phyloP scores from a whole-genome alignment of 169 alveolate species.

The Perkinsus marinus region DNA sequence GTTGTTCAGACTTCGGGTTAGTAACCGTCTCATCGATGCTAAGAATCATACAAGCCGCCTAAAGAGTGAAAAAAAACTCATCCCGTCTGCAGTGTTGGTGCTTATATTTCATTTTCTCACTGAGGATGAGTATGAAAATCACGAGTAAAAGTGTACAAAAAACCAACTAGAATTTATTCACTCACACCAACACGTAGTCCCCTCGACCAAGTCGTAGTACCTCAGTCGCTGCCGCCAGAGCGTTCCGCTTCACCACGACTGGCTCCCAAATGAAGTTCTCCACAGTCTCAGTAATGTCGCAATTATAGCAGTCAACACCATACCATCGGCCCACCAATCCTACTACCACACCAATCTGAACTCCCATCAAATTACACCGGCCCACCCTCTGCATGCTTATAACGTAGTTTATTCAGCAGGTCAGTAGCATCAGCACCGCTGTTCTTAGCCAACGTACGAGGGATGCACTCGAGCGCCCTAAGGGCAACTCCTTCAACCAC shows the following conservation, averaged over 20 bases:
- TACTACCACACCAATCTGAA: neutral
- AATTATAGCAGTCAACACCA: constrained; percentile 84
- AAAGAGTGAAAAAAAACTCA: too few species aligned
- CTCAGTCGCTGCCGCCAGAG: constrained; percentile 89
- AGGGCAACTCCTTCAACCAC: neutral
- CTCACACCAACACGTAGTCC: neutral
- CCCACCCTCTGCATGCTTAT: constrained; percentile 57
- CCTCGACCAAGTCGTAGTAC: neutral
- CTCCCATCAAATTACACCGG: neutral
- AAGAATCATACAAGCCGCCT: constrained; percentile 88
- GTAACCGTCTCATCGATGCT: constrained; percentile 91
- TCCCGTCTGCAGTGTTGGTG: too few species aligned
- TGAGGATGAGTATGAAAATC: too few species aligned
- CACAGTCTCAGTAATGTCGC: constrained; percentile 57
- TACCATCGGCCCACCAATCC: constrained; percentile 47
- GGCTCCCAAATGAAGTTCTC: constrained; percentile 90
- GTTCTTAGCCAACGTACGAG: constrained; percentile 86
- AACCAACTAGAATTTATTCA: too few species aligned
- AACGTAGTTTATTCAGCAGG: constrained; percentile 76
- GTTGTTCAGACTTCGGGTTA: constrained; percentile 52
- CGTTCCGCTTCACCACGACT: constrained; percentile 80
- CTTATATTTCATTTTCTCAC: too few species aligned
- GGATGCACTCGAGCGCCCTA: constrained; percentile 88
- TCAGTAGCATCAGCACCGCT: constrained; percentile 89
- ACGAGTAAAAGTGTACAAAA: too few species aligned